Evolutionary conservation across 208 protist species (phyloP).

Genomic region (Leishmania arabica): DNA sequence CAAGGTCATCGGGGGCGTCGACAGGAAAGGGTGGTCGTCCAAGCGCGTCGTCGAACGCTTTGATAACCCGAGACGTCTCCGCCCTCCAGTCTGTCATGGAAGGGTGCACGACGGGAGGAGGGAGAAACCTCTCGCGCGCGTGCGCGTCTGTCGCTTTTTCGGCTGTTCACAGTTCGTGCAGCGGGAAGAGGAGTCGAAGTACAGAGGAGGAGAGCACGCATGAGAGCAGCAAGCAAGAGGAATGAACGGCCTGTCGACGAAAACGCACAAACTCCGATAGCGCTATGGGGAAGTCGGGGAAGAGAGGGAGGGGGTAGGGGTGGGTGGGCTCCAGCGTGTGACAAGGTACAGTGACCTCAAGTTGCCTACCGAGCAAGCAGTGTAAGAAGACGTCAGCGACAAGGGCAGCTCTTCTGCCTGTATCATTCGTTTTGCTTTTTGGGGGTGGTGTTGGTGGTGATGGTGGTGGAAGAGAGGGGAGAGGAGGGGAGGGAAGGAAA

Average conservation of each 20-base stretch:
- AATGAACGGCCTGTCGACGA: background rate
- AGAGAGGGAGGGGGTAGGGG: no score
- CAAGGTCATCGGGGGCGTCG: slow-evolving; percentile 12
- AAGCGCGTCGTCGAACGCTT: slow-evolving; percentile 48
- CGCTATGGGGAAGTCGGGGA: background rate
- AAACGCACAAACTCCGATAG: background rate
- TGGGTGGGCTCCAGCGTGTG: background rate
- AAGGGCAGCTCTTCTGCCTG: background rate
- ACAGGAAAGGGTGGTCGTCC: slow-evolving; percentile 72
- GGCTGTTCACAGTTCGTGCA: background rate
- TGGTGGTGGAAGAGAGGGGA: no score
- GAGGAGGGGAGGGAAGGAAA: no score
- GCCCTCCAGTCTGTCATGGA: slow-evolving; percentile 21
- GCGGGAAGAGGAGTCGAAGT: background rate
- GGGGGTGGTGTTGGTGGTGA: no score
- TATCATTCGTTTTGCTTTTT: background rate
- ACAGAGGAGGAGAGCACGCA: background rate
- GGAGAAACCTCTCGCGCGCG: no score
- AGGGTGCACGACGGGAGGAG: background rate
- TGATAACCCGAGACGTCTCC: slow-evolving; percentile 16
- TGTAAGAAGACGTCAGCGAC: background rate
- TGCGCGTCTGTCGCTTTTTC: background rate
- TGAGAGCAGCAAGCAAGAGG: slow-evolving; percentile 9
- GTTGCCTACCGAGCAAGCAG: no score
- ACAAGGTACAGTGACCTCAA: background rate